Evolutionary conservation across 805 yeast genomes (phyloP).

Genomic region (Kodamaea neixiangensis): DNA sequence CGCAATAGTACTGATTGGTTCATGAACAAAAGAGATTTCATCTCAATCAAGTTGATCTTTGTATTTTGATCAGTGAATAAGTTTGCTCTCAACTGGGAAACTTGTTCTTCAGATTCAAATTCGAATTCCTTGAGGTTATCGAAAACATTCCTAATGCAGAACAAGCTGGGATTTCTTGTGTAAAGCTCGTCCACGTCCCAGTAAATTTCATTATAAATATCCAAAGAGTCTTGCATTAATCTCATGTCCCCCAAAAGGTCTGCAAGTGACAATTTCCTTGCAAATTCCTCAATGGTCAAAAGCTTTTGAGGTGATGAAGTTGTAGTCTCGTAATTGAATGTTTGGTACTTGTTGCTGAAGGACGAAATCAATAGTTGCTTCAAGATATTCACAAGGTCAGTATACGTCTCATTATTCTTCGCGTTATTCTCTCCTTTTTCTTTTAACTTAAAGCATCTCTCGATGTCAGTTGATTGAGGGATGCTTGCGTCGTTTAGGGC

Average conservation of each 20-base stretch:
- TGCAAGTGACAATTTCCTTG: slow-evolving; percentile 52
- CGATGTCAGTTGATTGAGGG: slow-evolving; percentile 18
- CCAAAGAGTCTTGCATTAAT: slow-evolving; percentile 60
- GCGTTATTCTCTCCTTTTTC: slow-evolving; percentile 37
- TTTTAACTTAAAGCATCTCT: slow-evolving; percentile 43
- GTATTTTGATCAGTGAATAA: slow-evolving; percentile 5
- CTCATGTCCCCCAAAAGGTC: slow-evolving; percentile 54
- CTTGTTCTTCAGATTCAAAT: slow-evolving; percentile 5
- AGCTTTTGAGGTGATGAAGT: not conserved
- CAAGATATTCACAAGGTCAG: slow-evolving; percentile 41
- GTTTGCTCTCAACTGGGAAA: slow-evolving; percentile 2
- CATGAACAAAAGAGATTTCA: slow-evolving; percentile 35
- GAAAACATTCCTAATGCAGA: slow-evolving; percentile 8
- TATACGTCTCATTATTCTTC: slow-evolving; percentile 47
- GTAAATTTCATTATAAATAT: slow-evolving; percentile 50
- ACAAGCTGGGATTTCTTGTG: slow-evolving; percentile 13
- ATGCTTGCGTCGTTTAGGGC: slow-evolving; percentile 4
- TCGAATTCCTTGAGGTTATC: slow-evolving; percentile 2
- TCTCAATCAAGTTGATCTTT: slow-evolving; percentile 24
- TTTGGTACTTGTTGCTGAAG: slow-evolving; percentile 29
- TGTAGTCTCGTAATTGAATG: not conserved
- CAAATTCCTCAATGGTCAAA: slow-evolving; percentile 25
- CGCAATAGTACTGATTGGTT: slow-evolving; percentile 39
- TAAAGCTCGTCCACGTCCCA: slow-evolving; percentile 19
- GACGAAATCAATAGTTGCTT: slow-evolving; percentile 55